These are phyloP conservation scores for Ceriops decandra DNA, from an alignment of 345 rosid species.

Conservation along the genomic window DNA sequence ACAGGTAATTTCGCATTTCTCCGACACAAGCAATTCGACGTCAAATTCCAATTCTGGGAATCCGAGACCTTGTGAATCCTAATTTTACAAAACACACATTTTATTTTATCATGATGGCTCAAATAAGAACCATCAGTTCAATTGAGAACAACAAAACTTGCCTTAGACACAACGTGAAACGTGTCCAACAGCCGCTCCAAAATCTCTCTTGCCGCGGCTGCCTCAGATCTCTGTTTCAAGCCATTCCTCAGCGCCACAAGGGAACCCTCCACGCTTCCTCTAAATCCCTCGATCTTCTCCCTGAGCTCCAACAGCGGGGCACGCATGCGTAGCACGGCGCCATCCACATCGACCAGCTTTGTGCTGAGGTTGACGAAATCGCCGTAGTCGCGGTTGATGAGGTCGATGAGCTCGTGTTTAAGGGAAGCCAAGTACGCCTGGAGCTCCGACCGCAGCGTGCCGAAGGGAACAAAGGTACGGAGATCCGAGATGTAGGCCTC, in stretches of 20 bases:
- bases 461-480: conserved; percentile 92
- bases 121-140: neutral
- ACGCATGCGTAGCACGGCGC: conserved; percentile 93
- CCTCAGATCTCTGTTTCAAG: conserved; percentile 89
- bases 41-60: no score
- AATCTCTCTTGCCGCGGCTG: conserved; percentile 81
- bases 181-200: conserved; percentile 83
- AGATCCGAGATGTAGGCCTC: conserved; percentile 92
- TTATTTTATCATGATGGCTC: neutral
- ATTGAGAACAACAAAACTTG: conserved; percentile 12
- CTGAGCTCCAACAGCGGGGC: conserved; percentile 87
- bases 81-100: neutral
- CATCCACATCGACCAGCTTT: conserved; percentile 90
- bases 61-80: neutral
- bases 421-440: conserved; percentile 80
- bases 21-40: no score
- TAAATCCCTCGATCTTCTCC: conserved; percentile 80
- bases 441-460: conserved; percentile 92
- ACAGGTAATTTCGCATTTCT: no score
- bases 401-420: conserved; percentile 89
- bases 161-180: conserved; percentile 96
- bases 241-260: conserved; percentile 71
- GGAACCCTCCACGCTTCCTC: conserved; percentile 63
- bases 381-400: conserved; percentile 95
- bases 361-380: conserved; percentile 94